A percentile compares a stretch with the other conserved stretches of the same genome.
These are phyloP conservation scores for Candida anglica DNA, from an alignment of 805 yeast genomes.

Conservation along the genomic window DNA sequence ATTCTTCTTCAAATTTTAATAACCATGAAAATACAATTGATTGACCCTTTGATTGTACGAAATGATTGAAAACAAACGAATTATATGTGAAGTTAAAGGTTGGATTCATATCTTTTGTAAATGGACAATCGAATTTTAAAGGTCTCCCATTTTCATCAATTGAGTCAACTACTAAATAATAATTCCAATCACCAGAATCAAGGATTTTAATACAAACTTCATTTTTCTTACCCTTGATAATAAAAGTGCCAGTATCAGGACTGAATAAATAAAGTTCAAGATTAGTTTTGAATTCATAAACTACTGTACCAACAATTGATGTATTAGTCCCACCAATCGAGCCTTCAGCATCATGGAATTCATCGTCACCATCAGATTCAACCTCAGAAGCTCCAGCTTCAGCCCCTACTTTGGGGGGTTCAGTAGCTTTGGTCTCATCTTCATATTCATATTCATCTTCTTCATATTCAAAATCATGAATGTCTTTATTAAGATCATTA, in stretches of 20 bases:
- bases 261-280: slow-evolving; percentile 59
- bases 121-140: too few species aligned
- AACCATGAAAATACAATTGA: too few species aligned
- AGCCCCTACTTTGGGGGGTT: slow-evolving; percentile 4
- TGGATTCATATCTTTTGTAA: slow-evolving; percentile 54
- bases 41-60: too few species aligned
- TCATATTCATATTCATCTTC: slow-evolving; percentile 20
- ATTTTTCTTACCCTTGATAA: slow-evolving; percentile 32
- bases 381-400: slow-evolving; percentile 8
- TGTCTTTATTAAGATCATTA: slow-evolving; percentile 14
- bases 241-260: slow-evolving; percentile 44
- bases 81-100: slow-evolving; percentile 53
- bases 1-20: too few species aligned
- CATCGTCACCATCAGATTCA: slow-evolving; percentile 11
- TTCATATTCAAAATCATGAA: slow-evolving; percentile 18
- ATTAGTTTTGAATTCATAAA: slow-evolving; percentile 12
- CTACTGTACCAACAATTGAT: slow-evolving; percentile 3
- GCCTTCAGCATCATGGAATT: slow-evolving; percentile 11
- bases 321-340: not conserved
- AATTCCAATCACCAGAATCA: slow-evolving; percentile 46
- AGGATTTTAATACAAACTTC: slow-evolving; percentile 27
- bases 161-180: too few species aligned
- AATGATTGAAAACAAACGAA: slow-evolving; percentile 66
- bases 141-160: too few species aligned
- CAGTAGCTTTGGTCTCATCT: slow-evolving; percentile 12